Evolutionary conservation across 2,329 filamentous ascomycete species (phyloP), one percentile per base, ranked within the genome.

Genomic region (Pseudopithomyces chartarum): DNA sequence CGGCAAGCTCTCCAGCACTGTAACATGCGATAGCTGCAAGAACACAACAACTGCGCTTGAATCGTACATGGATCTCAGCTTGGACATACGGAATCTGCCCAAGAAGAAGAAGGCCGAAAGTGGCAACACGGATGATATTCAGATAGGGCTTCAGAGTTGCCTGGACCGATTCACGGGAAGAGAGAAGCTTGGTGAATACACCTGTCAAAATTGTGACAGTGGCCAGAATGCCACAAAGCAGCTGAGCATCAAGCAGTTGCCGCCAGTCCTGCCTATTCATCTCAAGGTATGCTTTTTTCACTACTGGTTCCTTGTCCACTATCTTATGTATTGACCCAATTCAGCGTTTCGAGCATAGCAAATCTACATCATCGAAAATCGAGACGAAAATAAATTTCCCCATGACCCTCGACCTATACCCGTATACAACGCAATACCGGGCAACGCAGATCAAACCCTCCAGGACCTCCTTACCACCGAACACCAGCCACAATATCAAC

Each of bases 191-290:
- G 79, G 81, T 19, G 91, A 93, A 64, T 97, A 97, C 73, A 90
- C 88, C 39, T 98, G 94, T 76, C 85, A 88, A 64, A 90, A 86
- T 60, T 98, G 94, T 76, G 85, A 87, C 57, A 87, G 85, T 26
- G 78, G 80, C 3, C 90, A 93, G 71, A 89, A 92, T 68, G 92
- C 92, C 1, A 89, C 87, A 52, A 91, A 96, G 73, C 90, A 95
- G 67, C 85, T 96, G 52, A 90, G 87, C 63, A 90, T 98, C 61
- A 92, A 92, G 73, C 86, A 88, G 58, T 78, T 98, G 33, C 94
- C 94, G 0, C 94, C 95, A 38, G 92, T 97, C 6, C 79, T 98
- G 22, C 92, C 92, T 29, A 91, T 98, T 70, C 94, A 98, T 70
- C 83, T 98, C 38, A 98, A 98, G 85, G 91, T 92, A 75, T 57